Evolutionary conservation across 768 basidiomycete species (phyloP), one percentile per base, ranked within the genome.

Genomic region (Suillus subluteus): DNA sequence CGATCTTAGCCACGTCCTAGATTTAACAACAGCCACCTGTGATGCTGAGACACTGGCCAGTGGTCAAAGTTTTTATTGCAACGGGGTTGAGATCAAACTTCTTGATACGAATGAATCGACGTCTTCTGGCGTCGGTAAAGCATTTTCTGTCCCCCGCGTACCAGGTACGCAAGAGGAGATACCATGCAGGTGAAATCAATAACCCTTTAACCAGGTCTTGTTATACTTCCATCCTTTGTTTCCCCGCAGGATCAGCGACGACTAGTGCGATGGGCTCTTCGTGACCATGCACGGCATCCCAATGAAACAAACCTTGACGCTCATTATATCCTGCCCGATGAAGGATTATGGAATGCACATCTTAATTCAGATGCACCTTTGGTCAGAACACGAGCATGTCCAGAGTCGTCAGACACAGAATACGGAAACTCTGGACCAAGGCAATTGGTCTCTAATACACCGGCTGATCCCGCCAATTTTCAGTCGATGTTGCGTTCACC

Each of bases 251-350:
- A 87, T 44, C 97, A 99, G 73, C 84, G 88, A 30, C 75, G 83
- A 1, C 84, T 98, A 6, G 83, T 93, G 32, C 79, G 78, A 64
- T 92, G 93, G 86, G 86, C 92, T 30, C 86, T 99, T 8, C 73
- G 82, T 12, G 84, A 90, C 23, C 94, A 96, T 70, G 91, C 96
- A 1, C 82, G 83, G 3, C 78, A 83, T 44, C 94, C 95, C 0
- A 98, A 98, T 74, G 90, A 92, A 64, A 96, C 94, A 0, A 97
- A 95, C 70, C 88, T 98, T 26, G 92, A 96, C 65, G 86, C 88
- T 0, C 97, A 98, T 76, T 98, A 97, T 72, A 56, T 81, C 52
- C 81, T 98, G 8, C 96, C 97, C 0, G 61, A 76, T 21, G 80
- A 86, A 13, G 93, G 96, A 15, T 76, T 98, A 30, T 99, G 97